These are phyloP conservation scores for Pleurotus tuoliensis DNA, from an alignment of 768 basidiomycete genomes.

Conservation along the genomic window DNA sequence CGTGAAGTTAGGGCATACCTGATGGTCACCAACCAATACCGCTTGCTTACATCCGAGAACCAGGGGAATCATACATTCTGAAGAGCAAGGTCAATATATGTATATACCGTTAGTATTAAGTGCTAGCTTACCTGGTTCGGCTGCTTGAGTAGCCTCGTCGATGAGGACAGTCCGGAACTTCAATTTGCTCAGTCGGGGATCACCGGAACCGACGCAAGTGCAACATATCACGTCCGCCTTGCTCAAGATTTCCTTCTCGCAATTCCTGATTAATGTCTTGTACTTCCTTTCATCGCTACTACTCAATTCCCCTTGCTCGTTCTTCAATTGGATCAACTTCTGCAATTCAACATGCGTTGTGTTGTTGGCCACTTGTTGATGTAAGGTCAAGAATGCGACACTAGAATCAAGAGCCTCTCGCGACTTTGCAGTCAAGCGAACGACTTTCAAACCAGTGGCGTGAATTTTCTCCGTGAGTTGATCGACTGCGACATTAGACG, in stretches of 20 bases:
- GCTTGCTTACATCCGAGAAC: slow-evolving; percentile 98
- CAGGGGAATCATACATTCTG: slow-evolving; percentile 99
- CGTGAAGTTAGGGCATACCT: slow-evolving; percentile 23
- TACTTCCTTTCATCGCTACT: slow-evolving; percentile 97
- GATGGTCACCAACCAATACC: slow-evolving; percentile 96
- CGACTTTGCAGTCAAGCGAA: slow-evolving; percentile 95
- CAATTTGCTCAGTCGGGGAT: slow-evolving; percentile 92
- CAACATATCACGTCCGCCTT: slow-evolving; percentile 98
- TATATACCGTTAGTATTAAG: slow-evolving; percentile 3
- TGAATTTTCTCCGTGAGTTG: slow-evolving; percentile 99
- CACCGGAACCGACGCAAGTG: slow-evolving; percentile 97
- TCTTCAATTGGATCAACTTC: slow-evolving; percentile 97
- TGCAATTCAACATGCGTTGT: slow-evolving; percentile 95
- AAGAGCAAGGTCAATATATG: slow-evolving; percentile 12
- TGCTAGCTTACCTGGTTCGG: slow-evolving; percentile 76
- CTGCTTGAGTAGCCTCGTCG: slow-evolving; percentile 97
- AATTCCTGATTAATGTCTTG: slow-evolving; percentile 90
- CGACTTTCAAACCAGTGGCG: slow-evolving; percentile 96
- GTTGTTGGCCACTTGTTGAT: slow-evolving; percentile 96
- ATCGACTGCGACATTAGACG: slow-evolving; percentile 98
- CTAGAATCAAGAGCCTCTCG: slow-evolving; percentile 98
- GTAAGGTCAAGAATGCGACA: slow-evolving; percentile 88
- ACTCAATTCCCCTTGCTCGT: slow-evolving; percentile 95
- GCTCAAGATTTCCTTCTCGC: slow-evolving; percentile 94
- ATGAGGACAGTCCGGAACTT: slow-evolving; percentile 99